These are phyloP conservation scores for Hypsizygus marmoreus DNA, from an alignment of 768 basidiomycete species.

Conservation along the genomic window DNA sequence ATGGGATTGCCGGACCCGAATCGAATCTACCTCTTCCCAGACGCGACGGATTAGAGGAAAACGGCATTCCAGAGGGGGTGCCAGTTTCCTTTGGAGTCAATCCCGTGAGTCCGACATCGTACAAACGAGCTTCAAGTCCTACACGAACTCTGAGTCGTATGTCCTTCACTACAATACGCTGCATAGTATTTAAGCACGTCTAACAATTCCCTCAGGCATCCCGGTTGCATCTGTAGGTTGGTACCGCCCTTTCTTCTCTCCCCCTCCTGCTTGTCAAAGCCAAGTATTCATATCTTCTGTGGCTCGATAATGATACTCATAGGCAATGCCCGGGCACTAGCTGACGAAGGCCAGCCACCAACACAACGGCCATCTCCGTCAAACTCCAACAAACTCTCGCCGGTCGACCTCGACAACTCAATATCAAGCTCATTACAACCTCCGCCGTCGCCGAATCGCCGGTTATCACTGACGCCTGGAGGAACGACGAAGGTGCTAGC, in stretches of 20 bases:
- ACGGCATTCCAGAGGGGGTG: conserved; percentile 73
- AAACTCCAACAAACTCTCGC: conserved; percentile 26
- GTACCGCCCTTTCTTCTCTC: conserved; percentile 29
- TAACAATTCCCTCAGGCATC: conserved; percentile 53
- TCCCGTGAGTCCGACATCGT: conserved; percentile 35
- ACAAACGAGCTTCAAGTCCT: conserved; percentile 67
- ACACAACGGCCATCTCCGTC: conserved; percentile 33
- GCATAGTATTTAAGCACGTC: conserved; percentile 16
- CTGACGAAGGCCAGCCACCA: conserved; percentile 64
- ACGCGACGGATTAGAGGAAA: conserved; percentile 50
- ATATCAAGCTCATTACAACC: conserved; percentile 44
- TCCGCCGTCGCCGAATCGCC: conserved; percentile 54
- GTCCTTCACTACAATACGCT: conserved; percentile 33
- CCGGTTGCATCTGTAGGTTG: conserved; percentile 77
- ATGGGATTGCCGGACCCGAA: conserved; percentile 73
- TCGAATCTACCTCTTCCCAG: conserved; percentile 72
- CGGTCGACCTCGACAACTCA: conserved; percentile 39
- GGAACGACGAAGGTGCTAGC: conserved; percentile 88
- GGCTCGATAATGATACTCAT: conserved; percentile 26
- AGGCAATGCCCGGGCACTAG: conserved; percentile 85
- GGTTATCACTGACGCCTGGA: conserved; percentile 67
- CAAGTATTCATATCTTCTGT: conserved; percentile 23
- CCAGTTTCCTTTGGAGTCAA: conserved; percentile 56
- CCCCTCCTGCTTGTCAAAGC: conserved; percentile 16
- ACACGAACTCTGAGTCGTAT: conserved; percentile 79